Evolutionary conservation across 257 asterid genomes (phyloP).

Genomic region (Gentiana macrophylla): DNA sequence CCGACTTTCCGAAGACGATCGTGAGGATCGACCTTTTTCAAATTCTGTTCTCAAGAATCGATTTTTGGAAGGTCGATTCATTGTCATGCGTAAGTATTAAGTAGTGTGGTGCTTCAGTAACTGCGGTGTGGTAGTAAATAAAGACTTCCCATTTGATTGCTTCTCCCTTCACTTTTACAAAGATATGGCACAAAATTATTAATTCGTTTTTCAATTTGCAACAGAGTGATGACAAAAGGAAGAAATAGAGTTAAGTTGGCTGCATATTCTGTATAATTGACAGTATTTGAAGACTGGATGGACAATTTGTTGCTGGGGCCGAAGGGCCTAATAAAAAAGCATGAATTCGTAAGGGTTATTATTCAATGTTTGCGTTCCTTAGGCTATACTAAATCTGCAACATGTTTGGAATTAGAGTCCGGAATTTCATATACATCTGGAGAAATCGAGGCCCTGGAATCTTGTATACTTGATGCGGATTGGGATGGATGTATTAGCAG

Average conservation of each 20-base stretch:
- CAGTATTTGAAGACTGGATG: slow-evolving; percentile 21
- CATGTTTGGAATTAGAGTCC: slow-evolving; percentile 74
- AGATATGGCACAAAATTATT: not conserved
- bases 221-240: not conserved
- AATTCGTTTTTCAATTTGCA: slow-evolving; percentile 1
- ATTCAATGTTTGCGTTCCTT: slow-evolving; percentile 56
- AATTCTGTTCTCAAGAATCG: no score
- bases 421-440: slow-evolving; percentile 44
- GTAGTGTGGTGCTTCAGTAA: no score
- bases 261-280: not conserved
- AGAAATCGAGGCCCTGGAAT: slow-evolving; percentile 44
- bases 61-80: no score
- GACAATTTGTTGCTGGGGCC: slow-evolving; percentile 45
- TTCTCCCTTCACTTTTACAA: no score
- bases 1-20: no score
- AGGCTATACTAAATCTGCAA: slow-evolving; percentile 65
- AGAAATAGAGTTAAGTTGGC: not conserved
- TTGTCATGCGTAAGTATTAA: no score
- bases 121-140: no score
- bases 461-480: slow-evolving; percentile 32
- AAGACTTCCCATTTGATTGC: no score
- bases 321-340: slow-evolving; percentile 48
- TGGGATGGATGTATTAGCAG: slow-evolving; percentile 59
- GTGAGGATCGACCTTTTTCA: no score
- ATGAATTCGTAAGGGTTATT: slow-evolving; percentile 60